Conservation (phyloP, 805 yeast species). For the Yamadazyma sp. region DNA sequence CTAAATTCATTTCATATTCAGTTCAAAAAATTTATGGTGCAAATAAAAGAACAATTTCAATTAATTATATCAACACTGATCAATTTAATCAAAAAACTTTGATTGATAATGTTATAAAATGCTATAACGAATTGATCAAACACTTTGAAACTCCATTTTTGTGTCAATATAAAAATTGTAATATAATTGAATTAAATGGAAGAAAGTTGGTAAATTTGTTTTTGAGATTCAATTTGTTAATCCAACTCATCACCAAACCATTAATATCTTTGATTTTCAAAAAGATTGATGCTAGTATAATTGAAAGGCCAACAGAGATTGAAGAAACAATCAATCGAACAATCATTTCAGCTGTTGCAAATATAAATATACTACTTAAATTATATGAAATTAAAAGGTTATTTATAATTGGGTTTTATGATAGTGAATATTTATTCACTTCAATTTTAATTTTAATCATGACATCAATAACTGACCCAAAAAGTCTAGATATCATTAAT, state of each 20-base stretch:
- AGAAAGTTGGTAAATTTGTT: conserved; percentile 33
- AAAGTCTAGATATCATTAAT: conserved; percentile 15
- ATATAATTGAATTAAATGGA: conserved; percentile 18
- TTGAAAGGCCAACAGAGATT: conserved; percentile 23
- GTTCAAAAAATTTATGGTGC: conserved; percentile 38
- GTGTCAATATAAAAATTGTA: conserved; percentile 17
- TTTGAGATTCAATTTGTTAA: conserved; percentile 33
- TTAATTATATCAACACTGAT: conserved; percentile 39
- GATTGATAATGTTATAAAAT: conserved; percentile 26
- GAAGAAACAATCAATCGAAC: conserved; percentile 26
- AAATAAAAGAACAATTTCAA: conserved; percentile 34
- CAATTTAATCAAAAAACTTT: conserved; percentile 36
- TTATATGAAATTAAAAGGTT: conserved; percentile 26
- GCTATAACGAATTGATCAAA: conserved; percentile 25
- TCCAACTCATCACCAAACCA: conserved; percentile 32
- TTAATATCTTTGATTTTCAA: conserved; percentile 30
- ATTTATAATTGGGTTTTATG: conserved; percentile 39
- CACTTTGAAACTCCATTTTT: conserved; percentile 32
- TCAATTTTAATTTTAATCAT: conserved; percentile 29
- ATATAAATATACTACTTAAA: conserved; percentile 27
- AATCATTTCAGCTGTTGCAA: conserved; percentile 25
- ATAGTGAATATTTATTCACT: conserved; percentile 34
- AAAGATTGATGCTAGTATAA: conserved; percentile 16
- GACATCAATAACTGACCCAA: conserved; percentile 17
- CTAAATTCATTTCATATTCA: conserved; percentile 35